Conservation (phyloP, 306 rosid genomes). For the Abrus pulchellus region DNA sequence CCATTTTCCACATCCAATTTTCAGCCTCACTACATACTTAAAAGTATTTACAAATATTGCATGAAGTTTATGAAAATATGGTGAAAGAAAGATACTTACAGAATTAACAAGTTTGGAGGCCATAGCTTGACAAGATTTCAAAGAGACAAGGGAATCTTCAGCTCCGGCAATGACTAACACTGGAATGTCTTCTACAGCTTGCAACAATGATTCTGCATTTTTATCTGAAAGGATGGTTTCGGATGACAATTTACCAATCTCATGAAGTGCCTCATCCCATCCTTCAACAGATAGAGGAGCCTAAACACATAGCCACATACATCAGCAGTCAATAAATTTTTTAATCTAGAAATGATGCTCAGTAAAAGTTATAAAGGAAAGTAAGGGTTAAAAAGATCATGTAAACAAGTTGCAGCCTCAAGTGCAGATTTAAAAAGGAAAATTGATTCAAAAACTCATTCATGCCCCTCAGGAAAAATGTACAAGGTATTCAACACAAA, state of each 20-base stretch:
- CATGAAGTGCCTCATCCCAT: constrained; percentile 94
- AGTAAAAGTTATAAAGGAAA: background rate
- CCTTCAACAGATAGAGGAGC: constrained; percentile 89
- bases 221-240: constrained; percentile 72
- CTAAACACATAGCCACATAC: constrained; percentile 51
- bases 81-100: constrained; percentile 55
- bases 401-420: background rate
- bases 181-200: constrained; percentile 74
- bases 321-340: background rate
- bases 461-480: constrained; percentile 3
- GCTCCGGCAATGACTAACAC: constrained; percentile 80
- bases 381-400: background rate
- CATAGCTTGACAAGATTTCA: constrained; percentile 83
- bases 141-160: constrained; percentile 82
- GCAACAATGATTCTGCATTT: constrained; percentile 73
- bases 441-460: constrained; percentile 16
- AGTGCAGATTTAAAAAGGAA: background rate
- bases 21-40: background rate
- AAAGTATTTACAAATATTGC: constrained; percentile 14
- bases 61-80: background rate
- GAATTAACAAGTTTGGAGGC: constrained; percentile 88
- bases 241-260: constrained; percentile 90
- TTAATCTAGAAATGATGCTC: constrained; percentile 14
- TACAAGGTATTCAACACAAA: background rate
- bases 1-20: background rate